Conservation (phyloP, 2,329 filamentous ascomycete genomes). For the Aspergillus novoparasiticus region DNA sequence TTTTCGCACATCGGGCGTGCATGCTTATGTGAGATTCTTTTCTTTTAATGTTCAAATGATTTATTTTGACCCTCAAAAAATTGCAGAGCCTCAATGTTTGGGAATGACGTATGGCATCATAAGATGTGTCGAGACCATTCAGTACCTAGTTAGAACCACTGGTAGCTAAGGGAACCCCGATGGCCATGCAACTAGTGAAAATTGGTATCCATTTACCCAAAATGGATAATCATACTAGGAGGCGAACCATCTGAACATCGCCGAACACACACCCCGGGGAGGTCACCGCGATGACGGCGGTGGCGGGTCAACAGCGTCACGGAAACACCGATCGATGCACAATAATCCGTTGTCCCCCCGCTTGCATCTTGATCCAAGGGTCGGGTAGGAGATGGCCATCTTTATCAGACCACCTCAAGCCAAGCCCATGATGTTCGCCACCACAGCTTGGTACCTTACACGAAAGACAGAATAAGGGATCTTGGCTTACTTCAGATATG, state of each 20-base stretch:
- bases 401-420: not conserved
- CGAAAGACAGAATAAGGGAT: not conserved
- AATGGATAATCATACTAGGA: not conserved
- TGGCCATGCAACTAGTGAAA: not conserved
- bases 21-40: not conserved
- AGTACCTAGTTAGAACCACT: not conserved
- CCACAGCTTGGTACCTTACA: not conserved
- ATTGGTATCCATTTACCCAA: not conserved
- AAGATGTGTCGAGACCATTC: not conserved
- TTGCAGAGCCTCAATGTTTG: not conserved
- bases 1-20: not conserved
- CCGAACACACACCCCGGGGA: not conserved
- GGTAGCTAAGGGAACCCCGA: not conserved
- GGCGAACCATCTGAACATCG: not conserved
- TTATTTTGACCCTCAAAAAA: not conserved
- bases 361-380: not conserved
- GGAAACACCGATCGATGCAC: not conserved
- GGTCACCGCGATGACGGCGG: not conserved
- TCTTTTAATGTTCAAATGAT: no score
- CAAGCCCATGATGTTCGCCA: not conserved
- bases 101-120: not conserved
- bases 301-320: not conserved
- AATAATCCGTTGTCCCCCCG: not conserved
- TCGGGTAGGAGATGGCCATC: not conserved
- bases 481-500: not conserved